Percentiles rank a stretch among this genome's conserved stretches.
Evolutionary conservation across 768 basidiomycete genomes (phyloP).

Genomic region (Dacryopinax spathularia): DNA sequence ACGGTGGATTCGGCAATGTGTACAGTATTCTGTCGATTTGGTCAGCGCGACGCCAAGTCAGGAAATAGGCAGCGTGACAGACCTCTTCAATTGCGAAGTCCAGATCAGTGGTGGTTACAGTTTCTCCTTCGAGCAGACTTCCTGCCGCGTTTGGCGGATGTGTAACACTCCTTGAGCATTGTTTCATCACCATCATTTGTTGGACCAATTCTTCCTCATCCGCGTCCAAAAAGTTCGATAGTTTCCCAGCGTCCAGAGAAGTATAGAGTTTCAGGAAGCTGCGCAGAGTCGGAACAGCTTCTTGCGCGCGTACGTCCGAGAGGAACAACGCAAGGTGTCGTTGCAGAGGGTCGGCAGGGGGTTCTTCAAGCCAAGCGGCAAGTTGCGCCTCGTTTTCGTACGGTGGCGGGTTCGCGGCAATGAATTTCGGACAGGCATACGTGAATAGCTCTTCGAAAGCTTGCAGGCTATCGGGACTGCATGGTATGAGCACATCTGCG

Average conservation of each 20-base stretch:
- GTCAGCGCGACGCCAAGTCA: neutral
- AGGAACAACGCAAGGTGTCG: conserved; percentile 79
- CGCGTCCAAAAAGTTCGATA: conserved; percentile 79
- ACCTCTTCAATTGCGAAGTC: conserved; percentile 94
- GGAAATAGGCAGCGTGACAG: conserved; percentile 18
- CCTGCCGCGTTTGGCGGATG: conserved; percentile 35
- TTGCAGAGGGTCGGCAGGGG: conserved; percentile 55
- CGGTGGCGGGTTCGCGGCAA: conserved; percentile 84
- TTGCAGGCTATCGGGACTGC: conserved; percentile 41
- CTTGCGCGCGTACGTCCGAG: conserved; percentile 58
- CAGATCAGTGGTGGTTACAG: conserved; percentile 79
- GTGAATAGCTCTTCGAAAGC: conserved; percentile 88
- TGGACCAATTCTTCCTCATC: conserved; percentile 84
- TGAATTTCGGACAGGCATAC: conserved; percentile 93
- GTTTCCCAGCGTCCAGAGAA: conserved; percentile 77
- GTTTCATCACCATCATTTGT: conserved; percentile 95
- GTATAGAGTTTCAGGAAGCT: conserved; percentile 94
- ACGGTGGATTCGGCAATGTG: conserved; percentile 91
- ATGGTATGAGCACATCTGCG: neutral
- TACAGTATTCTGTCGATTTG: conserved; percentile 67
- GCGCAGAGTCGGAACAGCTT: conserved; percentile 68
- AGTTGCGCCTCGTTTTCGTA: conserved; percentile 67
- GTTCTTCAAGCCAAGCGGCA: conserved; percentile 30
- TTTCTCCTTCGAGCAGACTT: conserved; percentile 63
- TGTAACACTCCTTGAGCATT: conserved; percentile 62